Evolutionary conservation across 176 grass and related monocot genomes (phyloP).

Genomic region (Thinopyrum elongatum): DNA sequence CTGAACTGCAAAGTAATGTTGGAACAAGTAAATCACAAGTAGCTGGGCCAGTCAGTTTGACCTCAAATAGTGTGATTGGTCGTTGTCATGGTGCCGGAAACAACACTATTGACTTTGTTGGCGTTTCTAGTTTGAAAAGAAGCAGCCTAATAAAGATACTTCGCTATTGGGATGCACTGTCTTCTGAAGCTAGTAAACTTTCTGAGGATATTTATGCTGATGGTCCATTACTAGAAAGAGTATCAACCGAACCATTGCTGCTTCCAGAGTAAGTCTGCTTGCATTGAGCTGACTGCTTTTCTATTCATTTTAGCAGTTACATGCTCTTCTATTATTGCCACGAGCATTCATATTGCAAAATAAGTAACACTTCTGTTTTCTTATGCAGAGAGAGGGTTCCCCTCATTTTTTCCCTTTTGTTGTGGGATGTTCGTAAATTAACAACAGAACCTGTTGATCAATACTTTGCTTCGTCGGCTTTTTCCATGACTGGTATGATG

Average conservation of each 20-base stretch:
- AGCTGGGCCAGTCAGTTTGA: not conserved
- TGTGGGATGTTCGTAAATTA: constrained; percentile 44
- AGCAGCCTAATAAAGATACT: constrained; percentile 44
- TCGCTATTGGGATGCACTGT: constrained; percentile 40
- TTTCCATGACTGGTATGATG: constrained; percentile 39
- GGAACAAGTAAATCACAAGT: constrained; percentile 10
- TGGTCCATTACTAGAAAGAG: constrained; percentile 46
- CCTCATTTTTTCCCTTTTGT: constrained; percentile 56
- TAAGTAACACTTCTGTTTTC: constrained; percentile 4
- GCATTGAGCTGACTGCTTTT: not conserved
- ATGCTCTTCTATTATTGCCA: not conserved
- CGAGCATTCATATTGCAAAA: not conserved
- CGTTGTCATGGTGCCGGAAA: constrained; percentile 11
- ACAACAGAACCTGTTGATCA: constrained; percentile 32
- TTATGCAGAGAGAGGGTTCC: constrained; percentile 61
- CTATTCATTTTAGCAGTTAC: not conserved
- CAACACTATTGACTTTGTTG: constrained; percentile 39
- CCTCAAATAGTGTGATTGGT: constrained; percentile 8
- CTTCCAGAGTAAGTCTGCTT: constrained; percentile 55
- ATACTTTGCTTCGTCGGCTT: constrained; percentile 36
- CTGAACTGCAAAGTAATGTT: constrained; percentile 19
- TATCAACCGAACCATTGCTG: constrained; percentile 58
- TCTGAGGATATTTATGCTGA: constrained; percentile 26
- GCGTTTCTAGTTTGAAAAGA: constrained; percentile 47
- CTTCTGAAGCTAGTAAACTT: constrained; percentile 34